Conservation (phyloP, 768 basidiomycete genomes). For the Gymnopilus junonius region DNA sequence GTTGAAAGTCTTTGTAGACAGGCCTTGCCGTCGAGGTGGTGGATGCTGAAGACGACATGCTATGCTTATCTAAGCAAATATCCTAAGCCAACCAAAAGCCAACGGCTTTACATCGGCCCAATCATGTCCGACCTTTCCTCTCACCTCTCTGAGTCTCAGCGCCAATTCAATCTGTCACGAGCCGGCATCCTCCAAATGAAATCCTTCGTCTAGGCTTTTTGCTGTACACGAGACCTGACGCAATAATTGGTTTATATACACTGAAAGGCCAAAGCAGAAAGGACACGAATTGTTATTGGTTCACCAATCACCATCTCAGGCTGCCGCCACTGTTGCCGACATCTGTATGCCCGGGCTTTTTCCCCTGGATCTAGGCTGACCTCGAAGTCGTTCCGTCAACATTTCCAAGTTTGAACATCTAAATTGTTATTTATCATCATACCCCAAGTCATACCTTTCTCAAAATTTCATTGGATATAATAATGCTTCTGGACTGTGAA, state of each 20-base stretch:
- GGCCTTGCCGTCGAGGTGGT: slow-evolving; percentile 55
- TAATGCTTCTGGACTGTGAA: slow-evolving; percentile 31
- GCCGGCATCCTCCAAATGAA: not conserved
- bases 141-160: not conserved
- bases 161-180: not conserved
- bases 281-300: not conserved
- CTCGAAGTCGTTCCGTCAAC: slow-evolving; percentile 11
- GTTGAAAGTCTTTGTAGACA: slow-evolving; percentile 35
- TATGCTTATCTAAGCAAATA: slow-evolving; percentile 8
- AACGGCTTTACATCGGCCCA: not conserved
- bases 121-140: not conserved
- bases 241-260: not conserved
- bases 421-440: slow-evolving; percentile 4
- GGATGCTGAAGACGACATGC: slow-evolving; percentile 54
- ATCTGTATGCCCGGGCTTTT: slow-evolving; percentile 9
- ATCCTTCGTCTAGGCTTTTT: too few relatives aligned
- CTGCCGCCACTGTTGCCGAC: slow-evolving; percentile 1
- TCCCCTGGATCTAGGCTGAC: slow-evolving; percentile 14
- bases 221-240: too few relatives aligned
- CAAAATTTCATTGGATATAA: slow-evolving; percentile 3
- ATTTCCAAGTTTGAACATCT: slow-evolving; percentile 3
- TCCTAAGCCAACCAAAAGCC: not conserved
- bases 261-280: slow-evolving; percentile 1
- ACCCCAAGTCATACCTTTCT: not conserved
- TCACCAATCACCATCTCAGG: not conserved